Conservation (phyloP, 2,329 filamentous ascomycete species). For the Hypoxylon sp. region DNA sequence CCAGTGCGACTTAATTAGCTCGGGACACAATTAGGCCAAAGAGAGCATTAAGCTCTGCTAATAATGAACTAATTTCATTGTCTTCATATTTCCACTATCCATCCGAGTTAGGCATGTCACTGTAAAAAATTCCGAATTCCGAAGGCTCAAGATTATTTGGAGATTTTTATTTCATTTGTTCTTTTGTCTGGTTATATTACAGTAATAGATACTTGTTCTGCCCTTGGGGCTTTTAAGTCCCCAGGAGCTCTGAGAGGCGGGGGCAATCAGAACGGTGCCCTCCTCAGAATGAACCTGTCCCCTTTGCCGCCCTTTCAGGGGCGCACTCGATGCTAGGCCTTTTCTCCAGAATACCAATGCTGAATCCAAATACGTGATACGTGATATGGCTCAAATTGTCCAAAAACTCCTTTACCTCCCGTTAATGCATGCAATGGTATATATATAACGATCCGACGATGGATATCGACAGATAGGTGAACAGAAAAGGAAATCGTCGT, state of each 20-base stretch:
- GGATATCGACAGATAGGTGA: slow-evolving; percentile 48
- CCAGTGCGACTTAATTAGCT: slow-evolving; percentile 23
- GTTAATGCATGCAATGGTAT: slow-evolving; percentile 52
- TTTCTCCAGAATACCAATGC: slow-evolving; percentile 45
- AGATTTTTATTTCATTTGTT: slow-evolving; percentile 36
- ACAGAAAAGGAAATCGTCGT: slow-evolving; percentile 48
- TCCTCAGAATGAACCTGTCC: slow-evolving; percentile 38
- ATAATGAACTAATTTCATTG: slow-evolving; percentile 1
- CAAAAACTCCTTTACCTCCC: slow-evolving; percentile 42
- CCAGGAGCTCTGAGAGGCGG: slow-evolving; percentile 45
- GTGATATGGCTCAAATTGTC: slow-evolving; percentile 33
- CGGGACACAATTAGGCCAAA: slow-evolving; percentile 4
- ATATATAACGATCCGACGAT: slow-evolving; percentile 45
- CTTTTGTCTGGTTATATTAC: slow-evolving; percentile 42
- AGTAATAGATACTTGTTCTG: slow-evolving; percentile 30
- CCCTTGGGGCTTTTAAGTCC: slow-evolving; percentile 43
- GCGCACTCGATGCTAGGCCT: slow-evolving; percentile 43
- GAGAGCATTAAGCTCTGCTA: neutral
- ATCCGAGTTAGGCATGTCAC: slow-evolving; percentile 11
- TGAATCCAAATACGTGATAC: slow-evolving; percentile 30
- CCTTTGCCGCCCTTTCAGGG: slow-evolving; percentile 32
- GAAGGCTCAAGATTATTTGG: slow-evolving; percentile 3
- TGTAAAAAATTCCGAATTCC: neutral
- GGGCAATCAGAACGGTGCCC: slow-evolving; percentile 50
- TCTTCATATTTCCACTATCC: too few relatives aligned